These are phyloP conservation scores for Fraxinus sp. DNA, from an alignment of 305 asterid species.

Conservation along the genomic window DNA sequence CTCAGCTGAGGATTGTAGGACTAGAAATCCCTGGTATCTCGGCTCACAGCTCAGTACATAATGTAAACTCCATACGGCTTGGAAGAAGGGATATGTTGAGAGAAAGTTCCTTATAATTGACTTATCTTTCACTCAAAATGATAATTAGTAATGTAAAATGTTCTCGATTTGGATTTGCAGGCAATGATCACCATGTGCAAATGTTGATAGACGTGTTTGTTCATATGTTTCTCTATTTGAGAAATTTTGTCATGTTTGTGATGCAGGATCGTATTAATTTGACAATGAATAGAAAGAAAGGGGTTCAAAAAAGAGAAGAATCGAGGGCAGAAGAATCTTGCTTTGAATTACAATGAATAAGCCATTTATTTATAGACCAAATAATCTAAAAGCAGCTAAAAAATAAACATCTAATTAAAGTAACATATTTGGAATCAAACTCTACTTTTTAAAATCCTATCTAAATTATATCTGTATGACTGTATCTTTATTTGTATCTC, in stretches of 20 bases:
- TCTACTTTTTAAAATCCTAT: too few species aligned
- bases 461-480: too few species aligned
- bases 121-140: too few species aligned
- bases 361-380: background rate
- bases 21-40: constrained; percentile 76
- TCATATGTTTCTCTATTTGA: background rate
- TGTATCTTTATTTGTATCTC: background rate
- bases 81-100: constrained; percentile 39
- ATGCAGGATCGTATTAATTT: background rate
- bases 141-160: background rate
- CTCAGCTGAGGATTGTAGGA: constrained; percentile 55
- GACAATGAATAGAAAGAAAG: background rate
- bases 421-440: too few species aligned
- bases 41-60: constrained; percentile 80
- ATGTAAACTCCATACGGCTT: constrained; percentile 74
- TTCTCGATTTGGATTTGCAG: background rate
- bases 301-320: background rate
- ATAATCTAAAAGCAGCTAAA: too few species aligned
- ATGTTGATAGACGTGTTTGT: background rate
- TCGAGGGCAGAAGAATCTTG: background rate
- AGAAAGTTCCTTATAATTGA: background rate
- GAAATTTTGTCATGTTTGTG: background rate
- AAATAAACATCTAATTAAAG: too few species aligned
- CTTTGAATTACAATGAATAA: background rate
- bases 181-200: background rate